A percentile compares a stretch with the other conserved stretches of the same genome.
These are phyloP conservation scores for Tuber umbilicatum DNA, from an alignment of 495 filamentous ascomycete genomes.

Conservation along the genomic window DNA sequence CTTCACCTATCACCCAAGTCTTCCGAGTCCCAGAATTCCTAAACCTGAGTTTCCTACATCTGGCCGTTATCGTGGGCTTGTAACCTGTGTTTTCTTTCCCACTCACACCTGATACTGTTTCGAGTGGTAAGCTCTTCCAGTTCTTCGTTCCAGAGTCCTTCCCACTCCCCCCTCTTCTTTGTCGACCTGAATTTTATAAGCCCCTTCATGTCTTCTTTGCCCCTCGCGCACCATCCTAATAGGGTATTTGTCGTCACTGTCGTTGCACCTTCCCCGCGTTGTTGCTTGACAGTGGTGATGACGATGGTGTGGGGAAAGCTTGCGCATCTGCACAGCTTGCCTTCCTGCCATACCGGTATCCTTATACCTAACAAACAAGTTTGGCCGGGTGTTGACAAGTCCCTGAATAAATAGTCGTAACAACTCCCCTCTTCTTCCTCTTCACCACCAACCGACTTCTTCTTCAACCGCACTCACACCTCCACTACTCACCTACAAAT, in stretches of 20 bases:
- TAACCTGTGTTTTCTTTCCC: not conserved
- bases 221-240: not conserved
- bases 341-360: not conserved
- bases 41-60: not conserved
- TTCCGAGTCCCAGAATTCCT: not conserved
- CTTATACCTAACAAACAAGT: not conserved
- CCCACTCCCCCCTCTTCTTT: not conserved
- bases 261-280: not conserved
- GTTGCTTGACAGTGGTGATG: not conserved
- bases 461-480: conserved; percentile 14
- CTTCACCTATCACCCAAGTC: not conserved
- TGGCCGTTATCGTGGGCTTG: not conserved
- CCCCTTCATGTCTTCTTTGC: not conserved
- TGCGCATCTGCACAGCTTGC: not conserved
- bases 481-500: conserved; percentile 17
- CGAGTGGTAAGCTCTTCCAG: not conserved
- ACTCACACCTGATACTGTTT: not conserved
- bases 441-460: conserved; percentile 13
- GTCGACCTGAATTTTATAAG: not conserved
- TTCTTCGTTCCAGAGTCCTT: not conserved
- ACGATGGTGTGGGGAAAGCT: not conserved
- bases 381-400: not conserved
- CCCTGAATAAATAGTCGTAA: not conserved
- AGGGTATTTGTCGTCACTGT: not conserved
- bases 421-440: conserved; percentile 16